phyloP scores from a whole-genome alignment of 176 grass and related monocot species.

The Elymus sibiricus region DNA sequence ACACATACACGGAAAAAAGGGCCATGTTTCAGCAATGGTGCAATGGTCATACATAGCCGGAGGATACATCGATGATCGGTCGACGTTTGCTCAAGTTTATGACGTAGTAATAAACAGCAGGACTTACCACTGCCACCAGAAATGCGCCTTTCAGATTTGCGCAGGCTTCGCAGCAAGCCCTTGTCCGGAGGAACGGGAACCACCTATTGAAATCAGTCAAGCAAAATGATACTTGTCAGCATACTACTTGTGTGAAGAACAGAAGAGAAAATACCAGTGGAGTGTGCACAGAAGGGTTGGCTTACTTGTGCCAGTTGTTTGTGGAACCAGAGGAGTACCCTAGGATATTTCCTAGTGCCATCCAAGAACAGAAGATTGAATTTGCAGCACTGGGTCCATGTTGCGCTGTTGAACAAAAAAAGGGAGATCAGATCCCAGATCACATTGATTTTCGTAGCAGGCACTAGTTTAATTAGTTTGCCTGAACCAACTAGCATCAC shows the following conservation, averaged over 20 bases:
- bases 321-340: slow-evolving; percentile 91
- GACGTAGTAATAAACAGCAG: background rate
- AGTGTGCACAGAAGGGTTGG: background rate
- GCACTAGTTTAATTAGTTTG: background rate
- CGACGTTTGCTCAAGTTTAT: background rate
- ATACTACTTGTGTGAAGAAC: background rate
- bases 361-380: slow-evolving; percentile 95
- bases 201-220: slow-evolving; percentile 39
- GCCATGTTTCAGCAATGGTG: background rate
- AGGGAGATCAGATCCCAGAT: slow-evolving; percentile 14
- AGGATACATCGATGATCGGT: background rate
- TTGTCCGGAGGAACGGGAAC: slow-evolving; percentile 85
- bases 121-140: slow-evolving; percentile 80
- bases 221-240: background rate
- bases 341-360: slow-evolving; percentile 93
- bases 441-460: background rate
- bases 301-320: slow-evolving; percentile 72
- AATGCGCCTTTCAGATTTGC: slow-evolving; percentile 90
- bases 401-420: slow-evolving; percentile 28
- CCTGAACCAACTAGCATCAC: background rate
- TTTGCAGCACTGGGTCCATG: slow-evolving; percentile 80
- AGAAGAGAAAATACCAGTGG: background rate
- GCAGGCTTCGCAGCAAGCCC: slow-evolving; percentile 78
- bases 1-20: background rate
- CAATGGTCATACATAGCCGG: background rate